phyloP scores from a whole-genome alignment of 257 asterid species.

The Solanum sejunctum region DNA sequence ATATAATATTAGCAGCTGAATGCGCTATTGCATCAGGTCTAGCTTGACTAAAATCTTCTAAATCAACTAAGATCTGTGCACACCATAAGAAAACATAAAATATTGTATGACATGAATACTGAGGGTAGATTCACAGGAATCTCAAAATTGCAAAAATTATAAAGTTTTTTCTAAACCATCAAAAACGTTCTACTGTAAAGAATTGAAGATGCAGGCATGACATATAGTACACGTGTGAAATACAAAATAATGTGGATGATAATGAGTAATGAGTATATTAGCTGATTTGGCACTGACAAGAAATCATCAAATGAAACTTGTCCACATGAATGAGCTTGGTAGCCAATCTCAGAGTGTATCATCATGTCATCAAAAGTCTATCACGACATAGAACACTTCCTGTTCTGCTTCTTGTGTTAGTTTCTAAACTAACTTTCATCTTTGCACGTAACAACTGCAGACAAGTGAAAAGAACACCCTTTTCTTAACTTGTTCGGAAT shows the following conservation, averaged over 20 bases:
- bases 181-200: not conserved
- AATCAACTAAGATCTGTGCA: constrained; percentile 52
- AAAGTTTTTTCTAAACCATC: not conserved
- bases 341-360: not conserved
- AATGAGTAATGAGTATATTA: not conserved
- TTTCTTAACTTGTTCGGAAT: not conserved
- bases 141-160: not conserved
- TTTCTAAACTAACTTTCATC: not conserved
- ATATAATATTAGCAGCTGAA: constrained; percentile 75
- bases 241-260: not conserved
- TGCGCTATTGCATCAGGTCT: constrained; percentile 92
- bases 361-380: not conserved
- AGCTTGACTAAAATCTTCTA: constrained; percentile 81
- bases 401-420: not conserved
- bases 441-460: not conserved
- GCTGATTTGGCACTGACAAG: not conserved
- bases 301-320: not conserved
- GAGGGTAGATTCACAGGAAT: not conserved
- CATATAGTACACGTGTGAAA: not conserved
- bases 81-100: not conserved
- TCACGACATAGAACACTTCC: not conserved
- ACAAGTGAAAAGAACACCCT: not conserved
- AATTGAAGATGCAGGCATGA: not conserved
- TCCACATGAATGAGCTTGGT: not conserved
- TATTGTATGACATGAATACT: not conserved